These are phyloP conservation scores for Paraphaeosphaeria minitans DNA, from an alignment of 2,329 filamentous ascomycete species.

Conservation along the genomic window DNA sequence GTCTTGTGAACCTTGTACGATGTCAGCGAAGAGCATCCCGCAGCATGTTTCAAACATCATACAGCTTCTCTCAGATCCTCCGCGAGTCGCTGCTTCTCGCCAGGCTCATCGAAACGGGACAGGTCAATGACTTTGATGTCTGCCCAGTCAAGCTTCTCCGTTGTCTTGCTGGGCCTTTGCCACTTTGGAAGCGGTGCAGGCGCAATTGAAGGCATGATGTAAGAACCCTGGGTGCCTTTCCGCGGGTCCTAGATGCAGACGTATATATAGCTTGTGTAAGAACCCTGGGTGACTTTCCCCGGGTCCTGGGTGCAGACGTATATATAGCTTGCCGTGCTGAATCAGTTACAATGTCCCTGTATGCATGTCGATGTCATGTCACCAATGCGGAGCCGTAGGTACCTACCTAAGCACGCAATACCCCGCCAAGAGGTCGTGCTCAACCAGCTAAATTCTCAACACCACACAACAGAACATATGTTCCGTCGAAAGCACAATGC, in stretches of 20 bases:
- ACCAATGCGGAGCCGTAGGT: constrained; percentile 22
- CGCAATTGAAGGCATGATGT: constrained; percentile 31
- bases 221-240: not conserved
- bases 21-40: not conserved
- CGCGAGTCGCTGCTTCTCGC: constrained; percentile 60
- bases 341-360: not conserved
- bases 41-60: not conserved
- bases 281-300: not conserved
- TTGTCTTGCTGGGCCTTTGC: constrained; percentile 33
- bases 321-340: not conserved
- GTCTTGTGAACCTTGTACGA: constrained; percentile 28
- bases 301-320: not conserved
- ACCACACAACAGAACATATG: not conserved
- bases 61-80: constrained; percentile 61
- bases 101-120: constrained; percentile 58
- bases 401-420: constrained; percentile 36
- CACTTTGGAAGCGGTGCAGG: constrained; percentile 28
- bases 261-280: constrained; percentile 1
- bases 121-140: constrained; percentile 47
- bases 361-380: constrained; percentile 18
- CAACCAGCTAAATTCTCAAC: constrained; percentile 5
- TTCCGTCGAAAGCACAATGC: not conserved
- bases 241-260: not conserved
- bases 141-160: constrained; percentile 31
- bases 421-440: constrained; percentile 28